These are phyloP conservation scores for Mycena sanguinolenta DNA, from an alignment of 768 basidiomycete genomes.

Conservation along the genomic window DNA sequence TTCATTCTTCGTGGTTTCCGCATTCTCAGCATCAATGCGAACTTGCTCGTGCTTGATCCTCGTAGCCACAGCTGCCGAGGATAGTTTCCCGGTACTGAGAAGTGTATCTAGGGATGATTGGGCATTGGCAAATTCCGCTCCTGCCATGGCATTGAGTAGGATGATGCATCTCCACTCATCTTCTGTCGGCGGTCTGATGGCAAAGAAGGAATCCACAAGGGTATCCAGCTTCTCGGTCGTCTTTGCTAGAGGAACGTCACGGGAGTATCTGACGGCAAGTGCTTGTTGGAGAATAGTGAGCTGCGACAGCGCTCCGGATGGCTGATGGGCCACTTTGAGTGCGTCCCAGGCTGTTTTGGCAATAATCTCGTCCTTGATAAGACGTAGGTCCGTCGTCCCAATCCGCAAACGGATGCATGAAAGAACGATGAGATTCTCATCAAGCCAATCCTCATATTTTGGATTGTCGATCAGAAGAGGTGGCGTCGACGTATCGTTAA, in stretches of 20 bases:
- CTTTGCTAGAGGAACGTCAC: too few species aligned
- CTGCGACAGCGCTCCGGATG: slow-evolving; percentile 10
- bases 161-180: slow-evolving; percentile 12
- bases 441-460: too few species aligned
- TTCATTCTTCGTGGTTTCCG: neutral
- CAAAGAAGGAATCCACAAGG: slow-evolving; percentile 18
- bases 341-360: neutral
- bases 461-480: too few species aligned
- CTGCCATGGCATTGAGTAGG: too few species aligned
- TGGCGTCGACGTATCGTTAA: too few species aligned
- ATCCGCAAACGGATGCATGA: slow-evolving; percentile 7
- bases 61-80: too few species aligned
- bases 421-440: too few species aligned
- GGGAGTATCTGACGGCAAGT: neutral
- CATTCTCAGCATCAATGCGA: slow-evolving; percentile 9
- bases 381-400: neutral
- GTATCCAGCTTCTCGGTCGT: neutral
- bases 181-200: slow-evolving; percentile 7
- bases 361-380: slow-evolving; percentile 6
- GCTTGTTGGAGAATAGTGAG: slow-evolving; percentile 21
- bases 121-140: too few species aligned
- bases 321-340: slow-evolving; percentile 11
- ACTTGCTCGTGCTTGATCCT: slow-evolving; percentile 21
- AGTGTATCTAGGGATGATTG: too few species aligned
- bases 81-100: too few species aligned